phyloP scores from a whole-genome alignment of 2,329 filamentous ascomycete species.

The Fusarium clavum region DNA sequence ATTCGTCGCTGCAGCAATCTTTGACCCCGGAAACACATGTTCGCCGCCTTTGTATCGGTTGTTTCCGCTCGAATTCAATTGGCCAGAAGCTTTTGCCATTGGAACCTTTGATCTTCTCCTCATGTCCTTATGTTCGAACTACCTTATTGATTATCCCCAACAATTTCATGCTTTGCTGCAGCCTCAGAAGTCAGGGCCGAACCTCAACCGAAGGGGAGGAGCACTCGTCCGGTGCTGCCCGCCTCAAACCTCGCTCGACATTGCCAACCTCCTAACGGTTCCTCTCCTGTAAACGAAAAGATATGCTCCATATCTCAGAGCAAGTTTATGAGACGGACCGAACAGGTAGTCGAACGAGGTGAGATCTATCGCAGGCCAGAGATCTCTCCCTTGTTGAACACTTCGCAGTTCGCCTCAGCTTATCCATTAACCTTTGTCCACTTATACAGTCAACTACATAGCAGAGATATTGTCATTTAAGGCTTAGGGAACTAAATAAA shows the following conservation, averaged over 20 bases:
- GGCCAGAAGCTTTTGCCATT: not conserved
- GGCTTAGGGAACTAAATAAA: not conserved
- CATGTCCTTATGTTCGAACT: not conserved
- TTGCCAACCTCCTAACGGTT: not conserved
- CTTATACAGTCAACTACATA: not conserved
- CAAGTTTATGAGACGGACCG: slow-evolving; percentile 12
- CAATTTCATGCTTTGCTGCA: not conserved
- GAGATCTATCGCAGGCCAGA: not conserved
- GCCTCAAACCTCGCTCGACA: not conserved
- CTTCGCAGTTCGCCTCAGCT: not conserved
- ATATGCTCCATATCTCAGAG: not conserved
- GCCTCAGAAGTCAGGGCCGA: not conserved
- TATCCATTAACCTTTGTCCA: not conserved
- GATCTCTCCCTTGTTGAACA: not conserved
- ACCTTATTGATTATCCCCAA: not conserved
- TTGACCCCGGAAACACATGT: not conserved
- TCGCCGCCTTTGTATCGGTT: not conserved
- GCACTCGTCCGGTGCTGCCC: not conserved
- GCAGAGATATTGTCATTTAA: not conserved
- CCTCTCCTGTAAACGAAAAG: too few relatives aligned
- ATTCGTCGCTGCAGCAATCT: not conserved
- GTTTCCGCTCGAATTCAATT: not conserved
- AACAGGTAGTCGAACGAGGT: not conserved
- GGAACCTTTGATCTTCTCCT: not conserved
- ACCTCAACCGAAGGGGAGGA: not conserved